Evolutionary conservation across 345 rosid species (phyloP), one percentile per base, ranked within the genome.

Genomic region (Brassica cretica): DNA sequence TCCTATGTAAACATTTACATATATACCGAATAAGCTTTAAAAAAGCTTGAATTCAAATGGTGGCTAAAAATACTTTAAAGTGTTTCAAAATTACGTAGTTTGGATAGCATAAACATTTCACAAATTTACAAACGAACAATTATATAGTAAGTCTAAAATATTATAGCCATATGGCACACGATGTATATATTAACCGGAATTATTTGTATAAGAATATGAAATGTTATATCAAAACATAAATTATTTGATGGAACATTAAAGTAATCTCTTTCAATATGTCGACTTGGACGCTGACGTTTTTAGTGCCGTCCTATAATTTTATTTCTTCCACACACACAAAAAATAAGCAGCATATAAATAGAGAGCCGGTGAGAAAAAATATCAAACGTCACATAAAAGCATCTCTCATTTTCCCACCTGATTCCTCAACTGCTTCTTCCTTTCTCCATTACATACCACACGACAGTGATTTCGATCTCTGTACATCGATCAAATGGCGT

Each of bases 221-320:
- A 56, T 3, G 9, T 19, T 18, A 56, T 49, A 59, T 9, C 2
- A 21, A 62, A 66, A 71, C n/a, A 59, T 21, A 71, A 60, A 60
- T 44, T 5, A 41, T 41, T 27, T 29, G 61, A 46, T 44, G 35
- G 49, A 66, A 14, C 0, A 24, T 6, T 51, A 21, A 67, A 12
- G 51, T 14, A 16, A 29, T 55, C 32, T 58, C 30, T 9, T 58
- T 53, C 24, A 10, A 0, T 53, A 19, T n/a, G 51, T 55, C 8
- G 25, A 56, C 14, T 37, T 71, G 71, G 81, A 71, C 81, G 70
- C n/a, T 65, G 81, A 65, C 76, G 59, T 66, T 44, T 56, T 65
- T 76, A 71, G 24, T 30, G 61, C 56, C 76, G 67, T 65, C 72
- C 3, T 12, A 4, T 0, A 64, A 12, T 16, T 25, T 51, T 4